A percentile compares a stretch with the other conserved stretches of the same genome.
phyloP scores from a whole-genome alignment of 2,329 filamentous ascomycete species.

The Scortechinia acanthostroma region DNA sequence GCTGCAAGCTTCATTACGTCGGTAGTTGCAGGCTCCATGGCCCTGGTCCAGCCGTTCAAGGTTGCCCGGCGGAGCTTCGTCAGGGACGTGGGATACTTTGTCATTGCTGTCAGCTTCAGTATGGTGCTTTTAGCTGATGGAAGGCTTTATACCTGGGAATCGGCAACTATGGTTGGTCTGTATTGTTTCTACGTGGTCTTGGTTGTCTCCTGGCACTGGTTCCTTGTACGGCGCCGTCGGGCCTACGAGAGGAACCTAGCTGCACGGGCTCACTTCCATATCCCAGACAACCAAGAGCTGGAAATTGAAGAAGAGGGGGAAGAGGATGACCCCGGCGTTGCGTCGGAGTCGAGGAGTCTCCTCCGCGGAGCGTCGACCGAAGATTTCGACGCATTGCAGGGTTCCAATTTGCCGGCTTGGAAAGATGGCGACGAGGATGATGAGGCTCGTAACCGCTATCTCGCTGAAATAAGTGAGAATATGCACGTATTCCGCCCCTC shows the following conservation, averaged over 20 bases:
- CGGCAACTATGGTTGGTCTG: slow-evolving; percentile 79
- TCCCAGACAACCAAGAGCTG: slow-evolving; percentile 38
- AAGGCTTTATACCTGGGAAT: slow-evolving; percentile 80
- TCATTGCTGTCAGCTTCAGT: slow-evolving; percentile 77
- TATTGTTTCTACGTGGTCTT: slow-evolving; percentile 84
- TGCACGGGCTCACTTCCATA: slow-evolving; percentile 27
- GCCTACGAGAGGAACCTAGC: slow-evolving; percentile 53
- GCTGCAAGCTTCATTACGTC: slow-evolving; percentile 94
- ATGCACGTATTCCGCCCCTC: slow-evolving; percentile 76
- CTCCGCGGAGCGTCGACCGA: not conserved
- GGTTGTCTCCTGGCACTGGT: slow-evolving; percentile 91
- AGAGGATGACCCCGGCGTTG: slow-evolving; percentile 29
- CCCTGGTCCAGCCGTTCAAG: slow-evolving; percentile 86
- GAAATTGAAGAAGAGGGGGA: slow-evolving; percentile 45
- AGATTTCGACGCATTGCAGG: slow-evolving; percentile 47
- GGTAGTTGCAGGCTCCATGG: slow-evolving; percentile 95
- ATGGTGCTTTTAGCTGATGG: slow-evolving; percentile 84
- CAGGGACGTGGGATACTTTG: slow-evolving; percentile 86
- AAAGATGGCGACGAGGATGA: slow-evolving; percentile 33
- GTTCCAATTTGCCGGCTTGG: slow-evolving; percentile 13
- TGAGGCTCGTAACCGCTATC: slow-evolving; percentile 13
- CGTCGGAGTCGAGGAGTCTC: not conserved
- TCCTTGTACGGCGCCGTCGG: slow-evolving; percentile 21
- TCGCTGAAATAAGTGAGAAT: slow-evolving; percentile 75
- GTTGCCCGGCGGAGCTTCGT: slow-evolving; percentile 86